phyloP scores from a whole-genome alignment of 2,329 filamentous ascomycete genomes.

The Hymenoscyphus repandus region DNA sequence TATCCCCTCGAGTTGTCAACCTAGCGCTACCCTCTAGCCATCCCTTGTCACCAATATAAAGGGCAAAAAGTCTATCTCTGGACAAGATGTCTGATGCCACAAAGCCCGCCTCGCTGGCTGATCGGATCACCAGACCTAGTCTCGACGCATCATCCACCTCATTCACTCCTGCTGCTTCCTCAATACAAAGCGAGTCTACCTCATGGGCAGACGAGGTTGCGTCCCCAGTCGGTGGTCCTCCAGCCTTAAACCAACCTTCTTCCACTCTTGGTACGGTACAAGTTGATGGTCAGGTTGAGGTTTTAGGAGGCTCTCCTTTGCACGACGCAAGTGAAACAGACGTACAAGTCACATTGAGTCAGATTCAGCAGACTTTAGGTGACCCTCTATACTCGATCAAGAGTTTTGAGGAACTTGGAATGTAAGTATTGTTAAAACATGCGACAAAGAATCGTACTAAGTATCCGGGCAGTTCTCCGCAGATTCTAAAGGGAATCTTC shows the following conservation, averaged over 20 bases:
- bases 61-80: no score
- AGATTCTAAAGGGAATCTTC: conserved; percentile 71
- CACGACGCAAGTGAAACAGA: conserved; percentile 71
- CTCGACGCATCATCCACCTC: conserved; percentile 12
- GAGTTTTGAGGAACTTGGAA: conserved; percentile 76
- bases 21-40: background rate
- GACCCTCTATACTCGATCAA: conserved; percentile 83
- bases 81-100: conserved; percentile 18
- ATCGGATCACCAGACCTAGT: conserved; percentile 40
- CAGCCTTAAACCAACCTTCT: conserved; percentile 6
- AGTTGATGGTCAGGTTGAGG: conserved; percentile 41
- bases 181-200: conserved; percentile 10
- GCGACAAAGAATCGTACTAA: conserved; percentile 4
- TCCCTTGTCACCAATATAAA: background rate
- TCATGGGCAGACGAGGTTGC: conserved; percentile 40
- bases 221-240: conserved; percentile 18
- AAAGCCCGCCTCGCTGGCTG: conserved; percentile 38
- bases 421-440: conserved; percentile 53
- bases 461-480: conserved; percentile 39
- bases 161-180: conserved; percentile 13
- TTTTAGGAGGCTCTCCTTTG: conserved; percentile 42
- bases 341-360: conserved; percentile 87
- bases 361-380: conserved; percentile 79
- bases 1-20: background rate
- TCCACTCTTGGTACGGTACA: conserved; percentile 27